Evolutionary conservation across 345 rosid species (phyloP).

Genomic region (Rhodamnia rubescens): DNA sequence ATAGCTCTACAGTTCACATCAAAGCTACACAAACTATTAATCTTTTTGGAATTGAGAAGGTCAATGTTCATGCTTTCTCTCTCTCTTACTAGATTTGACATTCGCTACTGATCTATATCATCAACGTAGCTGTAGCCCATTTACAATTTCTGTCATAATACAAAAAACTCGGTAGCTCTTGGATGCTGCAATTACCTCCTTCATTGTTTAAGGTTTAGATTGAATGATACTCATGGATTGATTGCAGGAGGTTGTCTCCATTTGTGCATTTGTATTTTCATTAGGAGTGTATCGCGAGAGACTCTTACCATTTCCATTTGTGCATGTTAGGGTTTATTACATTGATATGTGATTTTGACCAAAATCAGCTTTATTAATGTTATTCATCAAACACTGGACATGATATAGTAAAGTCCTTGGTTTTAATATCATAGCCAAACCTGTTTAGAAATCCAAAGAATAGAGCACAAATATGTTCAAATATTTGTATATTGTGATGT

Average conservation of each 20-base stretch:
- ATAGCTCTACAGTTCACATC: neutral
- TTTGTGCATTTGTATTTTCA: neutral
- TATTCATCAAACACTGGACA: no score
- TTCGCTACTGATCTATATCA: rapidly evolving
- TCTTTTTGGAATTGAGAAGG: neutral
- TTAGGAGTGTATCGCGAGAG: neutral
- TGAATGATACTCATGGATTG: neutral
- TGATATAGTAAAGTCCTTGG: no score
- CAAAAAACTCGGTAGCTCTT: neutral
- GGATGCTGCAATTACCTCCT: neutral
- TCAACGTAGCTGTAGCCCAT: neutral
- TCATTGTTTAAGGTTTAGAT: neutral
- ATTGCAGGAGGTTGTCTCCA: neutral
- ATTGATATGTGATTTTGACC: neutral
- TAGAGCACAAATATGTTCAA: neutral
- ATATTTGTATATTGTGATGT: no score
- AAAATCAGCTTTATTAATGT: no score
- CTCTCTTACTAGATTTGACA: neutral
- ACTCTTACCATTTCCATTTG: neutral
- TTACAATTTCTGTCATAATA: neutral
- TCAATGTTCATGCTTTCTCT: neutral
- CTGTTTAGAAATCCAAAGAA: rapidly evolving
- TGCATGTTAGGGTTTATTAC: no score
- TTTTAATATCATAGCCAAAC: no score
- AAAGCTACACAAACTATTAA: neutral